A percentile compares a stretch with the other conserved stretches of the same genome.
Evolutionary conservation across 1,284 basidiomycete species (phyloP).

Genomic region (Coriolopsis trogii): DNA sequence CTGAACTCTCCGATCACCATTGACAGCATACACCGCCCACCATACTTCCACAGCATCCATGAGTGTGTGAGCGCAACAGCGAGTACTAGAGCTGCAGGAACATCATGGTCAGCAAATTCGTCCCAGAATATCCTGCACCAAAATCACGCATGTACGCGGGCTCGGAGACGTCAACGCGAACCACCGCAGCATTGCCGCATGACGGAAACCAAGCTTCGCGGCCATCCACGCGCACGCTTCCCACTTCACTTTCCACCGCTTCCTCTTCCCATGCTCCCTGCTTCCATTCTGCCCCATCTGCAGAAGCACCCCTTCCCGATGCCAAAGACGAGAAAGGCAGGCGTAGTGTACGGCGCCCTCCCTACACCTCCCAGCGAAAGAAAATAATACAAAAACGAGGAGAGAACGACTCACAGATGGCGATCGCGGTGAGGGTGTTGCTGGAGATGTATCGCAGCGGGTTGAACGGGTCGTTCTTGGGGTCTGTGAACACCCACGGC

Average conservation of each 20-base stretch:
- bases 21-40: conserved; percentile 63
- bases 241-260: neutral
- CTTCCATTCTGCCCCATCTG: neutral
- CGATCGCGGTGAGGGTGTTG: conserved; percentile 56
- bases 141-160: too few species aligned
- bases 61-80: conserved; percentile 55
- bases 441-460: conserved; percentile 64
- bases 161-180: too few species aligned
- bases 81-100: conserved; percentile 47
- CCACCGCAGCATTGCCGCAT: neutral
- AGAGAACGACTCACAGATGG: conserved; percentile 44
- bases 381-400: neutral
- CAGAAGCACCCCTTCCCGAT: neutral
- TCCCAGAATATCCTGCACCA: too few species aligned
- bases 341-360: conserved; percentile 3
- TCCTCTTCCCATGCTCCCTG: neutral
- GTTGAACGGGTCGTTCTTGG: conserved; percentile 57
- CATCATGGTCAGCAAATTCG: neutral
- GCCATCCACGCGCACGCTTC: neutral
- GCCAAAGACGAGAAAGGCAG: conserved; percentile 12
- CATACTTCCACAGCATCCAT: conserved; percentile 48
- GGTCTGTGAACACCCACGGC: conserved; percentile 40
- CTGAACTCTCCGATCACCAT: conserved; percentile 70
- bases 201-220: neutral
- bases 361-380: neutral